Evolutionary conservation across 2,329 filamentous ascomycete genomes (phyloP).

Genomic region (Nannizziopsis barbatae): DNA sequence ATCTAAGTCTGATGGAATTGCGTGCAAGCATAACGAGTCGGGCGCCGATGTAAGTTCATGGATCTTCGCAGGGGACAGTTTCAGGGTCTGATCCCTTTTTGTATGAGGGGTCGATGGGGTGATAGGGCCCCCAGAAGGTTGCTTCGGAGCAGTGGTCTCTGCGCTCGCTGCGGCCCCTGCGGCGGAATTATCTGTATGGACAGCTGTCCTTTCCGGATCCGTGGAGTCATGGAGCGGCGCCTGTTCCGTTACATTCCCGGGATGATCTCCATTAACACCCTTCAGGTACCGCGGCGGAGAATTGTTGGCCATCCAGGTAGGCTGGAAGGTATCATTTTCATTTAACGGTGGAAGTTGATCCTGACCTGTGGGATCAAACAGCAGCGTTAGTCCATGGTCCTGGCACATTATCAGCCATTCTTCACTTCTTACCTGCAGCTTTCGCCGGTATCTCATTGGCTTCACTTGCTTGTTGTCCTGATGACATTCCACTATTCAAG

Average conservation of each 20-base stretch:
- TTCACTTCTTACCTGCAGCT: too few species aligned
- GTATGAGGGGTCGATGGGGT: slow-evolving; percentile 17
- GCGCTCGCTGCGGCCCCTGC: not conserved
- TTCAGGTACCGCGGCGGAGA: not conserved
- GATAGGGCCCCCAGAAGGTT: not conserved
- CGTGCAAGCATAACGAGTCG: slow-evolving; percentile 42
- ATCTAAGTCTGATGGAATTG: slow-evolving; percentile 23
- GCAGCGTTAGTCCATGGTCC: too few species aligned
- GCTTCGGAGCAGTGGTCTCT: slow-evolving; percentile 1
- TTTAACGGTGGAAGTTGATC: too few species aligned
- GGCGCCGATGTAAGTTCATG: slow-evolving; percentile 45
- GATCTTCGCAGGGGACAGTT: slow-evolving; percentile 45
- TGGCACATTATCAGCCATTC: too few species aligned
- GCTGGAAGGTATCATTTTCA: too few species aligned
- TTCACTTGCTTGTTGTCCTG: too few species aligned
- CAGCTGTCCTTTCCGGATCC: slow-evolving; percentile 12
- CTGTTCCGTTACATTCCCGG: not conserved
- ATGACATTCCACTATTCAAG: too few species aligned
- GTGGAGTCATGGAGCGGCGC: not conserved
- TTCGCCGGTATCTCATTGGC: too few species aligned
- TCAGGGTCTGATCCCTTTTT: slow-evolving; percentile 36
- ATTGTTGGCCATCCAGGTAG: not conserved
- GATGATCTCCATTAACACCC: not conserved
- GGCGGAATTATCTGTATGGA: slow-evolving; percentile 9
- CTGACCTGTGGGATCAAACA: too few species aligned